Evolutionary conservation across 768 basidiomycete genomes (phyloP), one percentile per base, ranked within the genome.

Genomic region (Pilatotrama ljubarskyi): DNA sequence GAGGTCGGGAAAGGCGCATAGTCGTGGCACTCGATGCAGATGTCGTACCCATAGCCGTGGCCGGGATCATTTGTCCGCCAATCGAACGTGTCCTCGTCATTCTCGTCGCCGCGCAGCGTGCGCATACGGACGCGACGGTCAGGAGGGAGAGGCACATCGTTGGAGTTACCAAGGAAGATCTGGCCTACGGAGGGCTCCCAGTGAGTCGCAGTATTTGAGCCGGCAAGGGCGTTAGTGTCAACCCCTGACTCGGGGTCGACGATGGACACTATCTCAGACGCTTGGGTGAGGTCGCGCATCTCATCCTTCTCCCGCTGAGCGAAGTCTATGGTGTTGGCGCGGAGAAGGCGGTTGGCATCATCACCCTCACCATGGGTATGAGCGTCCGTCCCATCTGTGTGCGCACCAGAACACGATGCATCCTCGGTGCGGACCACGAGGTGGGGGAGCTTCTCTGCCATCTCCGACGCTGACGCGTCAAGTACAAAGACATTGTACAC

Each of bases 1-100:
- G 78, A 58, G n/a, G 79, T 78, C 0, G 93, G 90, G 72, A 90
- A 88, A 14, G 86, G 85, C 2, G 91, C 90, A 35, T 84, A 76
- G 64, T 95, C 91, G 68, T 91, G 88, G 69, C 91, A 92, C 74
- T 96, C 93, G 61, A 96, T 83, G 71, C 92, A 95, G 42, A 96
- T 83, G 68, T 93, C 88, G 68, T 86, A 94, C 15, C 90, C 91
- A 59, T 80, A 76, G 35, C 85, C 86, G n/a, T 75, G 62, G 29
- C 63, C 67, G 15, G 82, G 80, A 64, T 80, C 78, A 55, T 82
- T 81, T 47, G 64, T 64, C 29, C 70, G 61, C 35, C 68, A 66
- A 51, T 75, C 70, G 61, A 78, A 79, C 17, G 77, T 71, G 43
- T 74, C 73, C 41, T 69, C 66, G 13, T 58, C 64, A 5, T 63